Evolutionary conservation across 495 filamentous ascomycete genomes (phyloP).

Genomic region (Mycothermus thermophilus): DNA sequence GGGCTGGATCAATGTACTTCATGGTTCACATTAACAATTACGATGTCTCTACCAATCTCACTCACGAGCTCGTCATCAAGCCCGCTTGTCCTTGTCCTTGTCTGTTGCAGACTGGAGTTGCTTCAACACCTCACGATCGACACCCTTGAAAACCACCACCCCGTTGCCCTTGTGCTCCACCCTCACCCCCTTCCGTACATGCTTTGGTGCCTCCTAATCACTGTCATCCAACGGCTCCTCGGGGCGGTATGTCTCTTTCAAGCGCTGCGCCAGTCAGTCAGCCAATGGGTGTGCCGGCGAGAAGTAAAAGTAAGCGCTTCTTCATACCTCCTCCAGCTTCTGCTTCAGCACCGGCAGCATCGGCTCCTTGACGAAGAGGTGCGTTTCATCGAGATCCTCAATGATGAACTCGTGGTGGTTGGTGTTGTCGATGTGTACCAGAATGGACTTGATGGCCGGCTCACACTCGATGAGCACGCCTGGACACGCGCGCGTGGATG

Average conservation of each 20-base stretch:
- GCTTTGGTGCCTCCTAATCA: conserved; percentile 22
- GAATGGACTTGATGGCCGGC: conserved; percentile 43
- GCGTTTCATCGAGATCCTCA: conserved; percentile 61
- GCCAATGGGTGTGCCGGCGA: no score
- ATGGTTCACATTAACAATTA: no score
- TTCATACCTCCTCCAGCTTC: conserved; percentile 48
- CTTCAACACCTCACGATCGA: background rate
- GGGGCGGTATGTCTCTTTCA: conserved; percentile 29
- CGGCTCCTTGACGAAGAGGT: conserved; percentile 60
- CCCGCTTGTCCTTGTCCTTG: no score
- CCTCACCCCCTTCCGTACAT: no score
- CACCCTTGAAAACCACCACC: no score
- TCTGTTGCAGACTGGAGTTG: no score
- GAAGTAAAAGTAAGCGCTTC: no score
- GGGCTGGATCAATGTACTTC: no score
- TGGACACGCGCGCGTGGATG: conserved; percentile 16
- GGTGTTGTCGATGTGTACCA: conserved; percentile 45
- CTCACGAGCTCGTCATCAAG: no score
- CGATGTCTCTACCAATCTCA: no score
- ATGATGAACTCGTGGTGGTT: conserved; percentile 42
- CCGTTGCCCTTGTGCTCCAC: no score
- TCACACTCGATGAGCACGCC: conserved; percentile 68
- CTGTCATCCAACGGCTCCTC: conserved; percentile 28
- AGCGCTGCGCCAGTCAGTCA: conserved; percentile 16
- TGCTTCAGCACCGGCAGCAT: conserved; percentile 44